These are phyloP conservation scores for Fusarium miscanthi DNA, from an alignment of 2,329 filamentous ascomycete species.

Conservation along the genomic window DNA sequence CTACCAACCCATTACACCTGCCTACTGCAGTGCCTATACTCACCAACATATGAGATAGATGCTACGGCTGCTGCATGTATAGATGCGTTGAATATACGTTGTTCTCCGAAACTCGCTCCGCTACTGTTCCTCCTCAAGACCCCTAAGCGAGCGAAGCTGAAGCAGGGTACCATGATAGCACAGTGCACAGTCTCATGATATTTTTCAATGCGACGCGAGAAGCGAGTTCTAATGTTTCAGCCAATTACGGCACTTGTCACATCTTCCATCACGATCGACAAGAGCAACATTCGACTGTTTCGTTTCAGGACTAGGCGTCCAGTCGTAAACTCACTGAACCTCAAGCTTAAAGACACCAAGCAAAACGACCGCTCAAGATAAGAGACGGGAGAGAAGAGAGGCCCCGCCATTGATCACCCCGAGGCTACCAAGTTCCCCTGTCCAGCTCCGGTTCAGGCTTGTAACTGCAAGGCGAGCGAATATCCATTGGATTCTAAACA, in stretches of 20 bases:
- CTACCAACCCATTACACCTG: background rate
- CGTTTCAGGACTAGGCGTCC: slow-evolving; percentile 30
- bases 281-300: slow-evolving; percentile 14
- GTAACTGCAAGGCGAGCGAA: background rate
- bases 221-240: slow-evolving; percentile 10
- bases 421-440: slow-evolving; percentile 4
- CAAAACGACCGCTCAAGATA: slow-evolving; percentile 14
- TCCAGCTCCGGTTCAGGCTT: slow-evolving; percentile 2
- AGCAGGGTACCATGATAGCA: slow-evolving; percentile 6
- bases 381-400: slow-evolving; percentile 7
- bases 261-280: slow-evolving; percentile 39
- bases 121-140: background rate
- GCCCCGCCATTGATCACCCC: slow-evolving; percentile 11
- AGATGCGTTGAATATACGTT: slow-evolving; percentile 2
- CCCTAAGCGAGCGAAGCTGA: slow-evolving; percentile 20
- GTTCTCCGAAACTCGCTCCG: slow-evolving; percentile 9
- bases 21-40: background rate
- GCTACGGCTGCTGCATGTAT: slow-evolving; percentile 11
- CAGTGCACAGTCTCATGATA: slow-evolving; percentile 12
- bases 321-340: background rate
- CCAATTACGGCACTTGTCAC: slow-evolving; percentile 40
- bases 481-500: slow-evolving; percentile 8
- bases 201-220: slow-evolving; percentile 9
- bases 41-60: slow-evolving; percentile 7
- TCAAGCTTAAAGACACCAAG: background rate